Percentiles rank a stretch among this genome's conserved stretches.
These are phyloP conservation scores for Aspergillus melleus DNA, from an alignment of 2,329 filamentous ascomycete genomes.

Conservation along the genomic window DNA sequence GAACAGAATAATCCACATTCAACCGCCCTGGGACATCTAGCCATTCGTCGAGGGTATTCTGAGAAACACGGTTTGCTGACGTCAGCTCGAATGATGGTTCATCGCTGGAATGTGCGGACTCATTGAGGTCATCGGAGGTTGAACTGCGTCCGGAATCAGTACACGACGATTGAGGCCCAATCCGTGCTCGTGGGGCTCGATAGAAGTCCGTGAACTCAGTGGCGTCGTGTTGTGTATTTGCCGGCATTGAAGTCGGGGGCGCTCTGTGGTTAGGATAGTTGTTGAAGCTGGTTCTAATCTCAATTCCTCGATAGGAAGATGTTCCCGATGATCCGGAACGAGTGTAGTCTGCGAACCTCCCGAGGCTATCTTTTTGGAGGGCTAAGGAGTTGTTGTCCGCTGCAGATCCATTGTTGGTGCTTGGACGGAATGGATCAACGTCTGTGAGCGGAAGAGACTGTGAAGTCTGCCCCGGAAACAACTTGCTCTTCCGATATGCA, in stretches of 20 bases:
- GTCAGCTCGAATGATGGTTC: neutral
- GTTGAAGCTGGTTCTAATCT: neutral
- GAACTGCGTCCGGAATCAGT: neutral
- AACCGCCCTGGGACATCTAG: neutral
- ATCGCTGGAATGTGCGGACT: neutral
- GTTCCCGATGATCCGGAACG: neutral
- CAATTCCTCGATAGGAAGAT: neutral
- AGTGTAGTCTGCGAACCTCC: neutral
- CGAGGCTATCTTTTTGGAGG: neutral
- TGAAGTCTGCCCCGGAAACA: neutral
- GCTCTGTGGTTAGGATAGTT: neutral
- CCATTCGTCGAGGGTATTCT: neutral
- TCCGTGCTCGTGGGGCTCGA: neutral
- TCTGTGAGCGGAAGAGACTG: neutral
- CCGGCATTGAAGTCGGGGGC: neutral
- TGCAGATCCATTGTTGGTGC: no score
- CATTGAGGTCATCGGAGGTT: neutral
- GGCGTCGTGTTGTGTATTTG: neutral
- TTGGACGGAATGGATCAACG: neutral
- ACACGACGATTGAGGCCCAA: no score
- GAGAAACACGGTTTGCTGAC: neutral
- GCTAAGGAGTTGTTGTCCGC: neutral
- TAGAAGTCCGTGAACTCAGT: constrained; percentile 1
- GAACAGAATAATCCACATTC: neutral
- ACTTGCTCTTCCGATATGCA: neutral